Percentiles rank a stretch among this genome's conserved stretches.
These are phyloP conservation scores for Echites panduratus DNA, from an alignment of 257 asterid genomes.

Conservation along the genomic window DNA sequence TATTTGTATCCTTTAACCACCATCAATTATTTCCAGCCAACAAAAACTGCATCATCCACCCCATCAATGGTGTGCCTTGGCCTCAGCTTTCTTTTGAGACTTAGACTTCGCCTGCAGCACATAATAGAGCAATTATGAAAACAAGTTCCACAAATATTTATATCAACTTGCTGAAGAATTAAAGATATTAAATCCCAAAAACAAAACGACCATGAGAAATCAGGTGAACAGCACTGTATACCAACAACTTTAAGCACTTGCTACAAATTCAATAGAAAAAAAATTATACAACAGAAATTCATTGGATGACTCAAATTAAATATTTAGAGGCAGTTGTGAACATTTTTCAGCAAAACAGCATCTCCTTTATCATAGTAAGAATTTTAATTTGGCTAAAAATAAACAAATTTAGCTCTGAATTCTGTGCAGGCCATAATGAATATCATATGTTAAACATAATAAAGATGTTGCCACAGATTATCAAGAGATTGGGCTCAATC, in stretches of 20 bases:
- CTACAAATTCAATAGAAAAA: not conserved
- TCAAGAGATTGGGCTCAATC: not conserved
- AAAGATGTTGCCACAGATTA: not conserved
- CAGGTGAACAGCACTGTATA: not conserved
- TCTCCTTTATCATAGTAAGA: not conserved
- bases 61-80: slow-evolving; percentile 54
- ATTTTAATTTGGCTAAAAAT: not conserved
- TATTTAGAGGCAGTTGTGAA: not conserved
- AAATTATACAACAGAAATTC: not conserved
- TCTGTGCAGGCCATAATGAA: not conserved
- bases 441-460: not conserved
- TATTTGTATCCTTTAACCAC: slow-evolving; percentile 14
- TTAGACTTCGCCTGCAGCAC: slow-evolving; percentile 43
- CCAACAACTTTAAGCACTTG: not conserved
- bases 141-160: not conserved
- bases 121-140: not conserved
- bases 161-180: too few relatives aligned
- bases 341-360: not conserved
- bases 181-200: not conserved
- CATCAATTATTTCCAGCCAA: slow-evolving; percentile 32
- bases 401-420: not conserved
- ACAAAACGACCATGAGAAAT: not conserved
- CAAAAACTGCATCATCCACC: slow-evolving; percentile 16
- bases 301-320: not conserved
- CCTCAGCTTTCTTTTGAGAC: slow-evolving; percentile 68